Base-by-base conservation (phyloP, 768 basidiomycete species). In the Rhodotorula taiwanensis region DNA sequence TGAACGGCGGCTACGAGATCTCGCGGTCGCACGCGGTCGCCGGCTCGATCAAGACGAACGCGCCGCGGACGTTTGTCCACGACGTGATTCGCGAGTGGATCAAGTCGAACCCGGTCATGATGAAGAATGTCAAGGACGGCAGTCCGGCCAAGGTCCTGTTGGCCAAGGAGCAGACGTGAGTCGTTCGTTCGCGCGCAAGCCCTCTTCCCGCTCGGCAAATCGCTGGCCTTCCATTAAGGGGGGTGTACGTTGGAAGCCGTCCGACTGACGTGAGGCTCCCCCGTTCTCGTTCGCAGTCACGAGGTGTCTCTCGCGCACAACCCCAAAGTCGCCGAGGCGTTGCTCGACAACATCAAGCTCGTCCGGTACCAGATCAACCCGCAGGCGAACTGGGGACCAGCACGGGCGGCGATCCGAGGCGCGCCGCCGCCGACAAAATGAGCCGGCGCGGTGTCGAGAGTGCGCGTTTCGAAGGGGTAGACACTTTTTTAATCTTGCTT, bases 281-380 rank as follows among this genome's bases (percentile, higher is more conserved):
- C 23, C n/a, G n/a, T n/a, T n/a, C 25, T 5, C 13, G 6, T 30
- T 2, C 2, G 13, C 70, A 88, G 86, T 52, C 74, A 76, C 45
- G 76, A 80, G 50, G 84, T 89, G n/a, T 82, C 88, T 72, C 94
- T 98, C 74, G 81, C 79, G 21, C 81, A 77, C 43, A 89, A 97
- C 74, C 84, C 87, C 0, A 78, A 82, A 7, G 81, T 84, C 1
- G 79, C 56, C 3, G 28, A 82, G 4, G 82, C 82, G 13, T 76
- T 81, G 20, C 81, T 84, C 10, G 81, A 82, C 25, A 83, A 83
- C 59, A 78, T 88, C 60, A 89, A 88, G 68, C 77, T 94, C 11
- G 87, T 93, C 2, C 81, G 90, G 43, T 95, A 93, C 76, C 91
- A 94, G 75, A 82, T 83, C 65, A 97, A 95, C 73, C 95, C 94